Base-by-base conservation (phyloP, 306 rosid species). In the Ceratonia siliqua region DNA sequence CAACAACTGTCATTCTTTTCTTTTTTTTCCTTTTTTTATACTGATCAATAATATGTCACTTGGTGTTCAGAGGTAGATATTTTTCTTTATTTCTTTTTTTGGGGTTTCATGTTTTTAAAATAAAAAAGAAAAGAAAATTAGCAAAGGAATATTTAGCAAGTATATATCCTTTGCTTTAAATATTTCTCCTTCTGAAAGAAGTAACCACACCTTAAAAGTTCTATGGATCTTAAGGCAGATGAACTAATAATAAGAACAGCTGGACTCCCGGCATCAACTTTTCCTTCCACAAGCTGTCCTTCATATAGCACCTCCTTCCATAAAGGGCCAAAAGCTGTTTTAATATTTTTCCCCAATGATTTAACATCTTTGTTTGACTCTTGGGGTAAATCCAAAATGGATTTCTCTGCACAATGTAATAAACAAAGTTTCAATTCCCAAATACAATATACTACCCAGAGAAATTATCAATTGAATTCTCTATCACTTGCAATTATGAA, bases 171-270 rank as follows among this genome's bases (percentile, higher is more conserved):
- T 10, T 20, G 74, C 32, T 42, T 12, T 1, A 45, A 17, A 17
- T 12, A 42, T 8, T 43, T 72, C 12, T 1, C 28, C 1, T 43
- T 18, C 10, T 12, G 2, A 14, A 32, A 67, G 11, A 35, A 8
- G 17, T 14, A 24, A 45, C 65, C 57, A 43, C n/a, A 89, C 98
- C 86, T 94, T 35, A 94, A 72, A 15, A 94, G 89, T 32, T 94
- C 93, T 24, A 90, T 75, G 39, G 89, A 70, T 85, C 96, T 80
- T 64, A 94, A 53, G 30, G 98, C 98, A 64, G 98, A 91, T 49
- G 89, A 50, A 59, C 89, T 70, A 35, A 94, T 24, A 5, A 90
- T 54, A 17, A 94, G 82, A 77, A 94, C 74, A 0, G 93, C 89
- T 1, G 98, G 98, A 79, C 88, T 85, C 1, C 98, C 97, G 0